phyloP scores from a whole-genome alignment of 202 grass and related monocot species.

The Panicum virgatum region DNA sequence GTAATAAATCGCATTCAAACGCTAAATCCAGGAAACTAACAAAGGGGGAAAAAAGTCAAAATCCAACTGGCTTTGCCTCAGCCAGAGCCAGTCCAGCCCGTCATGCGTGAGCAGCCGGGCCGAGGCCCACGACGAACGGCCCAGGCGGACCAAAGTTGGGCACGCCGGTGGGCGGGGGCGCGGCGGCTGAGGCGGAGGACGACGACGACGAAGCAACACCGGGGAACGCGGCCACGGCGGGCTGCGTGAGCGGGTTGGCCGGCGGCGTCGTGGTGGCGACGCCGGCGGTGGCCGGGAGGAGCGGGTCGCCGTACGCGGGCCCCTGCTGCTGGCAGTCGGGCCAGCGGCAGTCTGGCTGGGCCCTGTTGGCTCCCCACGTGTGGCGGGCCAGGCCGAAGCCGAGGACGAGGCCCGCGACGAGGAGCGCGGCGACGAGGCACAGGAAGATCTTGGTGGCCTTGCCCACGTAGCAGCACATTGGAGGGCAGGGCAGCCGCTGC shows the following conservation, averaged over 20 bases:
- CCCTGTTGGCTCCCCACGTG: constrained; percentile 46
- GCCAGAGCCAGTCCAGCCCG: no score
- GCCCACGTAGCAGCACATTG: constrained; percentile 83
- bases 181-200: neutral
- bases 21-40: neutral
- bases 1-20: constrained; percentile 19
- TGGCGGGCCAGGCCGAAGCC: constrained; percentile 64
- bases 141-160: constrained; percentile 43
- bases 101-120: constrained; percentile 46
- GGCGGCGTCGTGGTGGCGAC: constrained; percentile 31
- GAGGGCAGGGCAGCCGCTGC: neutral
- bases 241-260: constrained; percentile 37
- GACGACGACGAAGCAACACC: neutral
- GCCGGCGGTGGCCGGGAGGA: constrained; percentile 52
- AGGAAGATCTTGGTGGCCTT: constrained; percentile 98
- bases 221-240: constrained; percentile 39
- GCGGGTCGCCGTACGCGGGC: constrained; percentile 38
- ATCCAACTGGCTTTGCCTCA: neutral
- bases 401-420: constrained; percentile 59
- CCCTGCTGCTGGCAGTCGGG: constrained; percentile 38
- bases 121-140: constrained; percentile 30
- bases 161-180: constrained; percentile 20
- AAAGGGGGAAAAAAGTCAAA: neutral
- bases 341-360: constrained; percentile 53
- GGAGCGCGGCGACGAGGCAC: constrained; percentile 46